Conservation (phyloP, 2,329 filamentous ascomycete species). For the Sclerotinia subarctica region DNA sequence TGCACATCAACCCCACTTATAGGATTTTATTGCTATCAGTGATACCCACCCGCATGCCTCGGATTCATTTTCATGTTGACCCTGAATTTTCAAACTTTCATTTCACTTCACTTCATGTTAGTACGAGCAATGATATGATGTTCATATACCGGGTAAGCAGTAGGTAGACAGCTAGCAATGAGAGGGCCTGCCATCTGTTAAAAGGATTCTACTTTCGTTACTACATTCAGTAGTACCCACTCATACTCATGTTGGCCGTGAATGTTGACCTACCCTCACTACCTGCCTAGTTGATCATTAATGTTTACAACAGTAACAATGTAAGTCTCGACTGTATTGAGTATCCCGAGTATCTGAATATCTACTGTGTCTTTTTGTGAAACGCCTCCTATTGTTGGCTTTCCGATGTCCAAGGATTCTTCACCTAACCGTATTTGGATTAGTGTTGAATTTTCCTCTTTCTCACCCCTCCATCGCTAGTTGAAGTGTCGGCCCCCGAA, state of each 20-base stretch:
- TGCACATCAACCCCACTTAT: conserved; percentile 8
- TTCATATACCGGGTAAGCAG: not conserved
- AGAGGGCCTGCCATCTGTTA: not conserved
- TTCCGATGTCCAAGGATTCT: not conserved
- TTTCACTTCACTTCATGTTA: not conserved
- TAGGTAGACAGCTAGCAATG: not conserved
- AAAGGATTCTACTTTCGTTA: no score
- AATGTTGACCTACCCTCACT: not conserved
- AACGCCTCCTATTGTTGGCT: conserved; percentile 11
- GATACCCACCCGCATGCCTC: conserved; percentile 1
- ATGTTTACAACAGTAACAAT: not conserved
- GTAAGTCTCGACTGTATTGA: not conserved
- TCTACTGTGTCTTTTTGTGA: conserved; percentile 1
- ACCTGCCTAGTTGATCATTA: not conserved
- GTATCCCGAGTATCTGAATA: not conserved
- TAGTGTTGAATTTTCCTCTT: conserved; percentile 12
- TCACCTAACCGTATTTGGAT: not conserved
- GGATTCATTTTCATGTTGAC: not conserved
- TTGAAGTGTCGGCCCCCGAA: conserved; percentile 9
- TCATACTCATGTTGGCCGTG: not conserved
- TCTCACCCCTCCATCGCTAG: conserved; percentile 14
- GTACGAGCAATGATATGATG: not conserved
- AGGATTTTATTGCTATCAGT: not conserved
- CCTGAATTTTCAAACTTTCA: not conserved
- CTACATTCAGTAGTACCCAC: no score